Conservation (phyloP, 208 protist species). For the Trichomonas vaginalis region DNA sequence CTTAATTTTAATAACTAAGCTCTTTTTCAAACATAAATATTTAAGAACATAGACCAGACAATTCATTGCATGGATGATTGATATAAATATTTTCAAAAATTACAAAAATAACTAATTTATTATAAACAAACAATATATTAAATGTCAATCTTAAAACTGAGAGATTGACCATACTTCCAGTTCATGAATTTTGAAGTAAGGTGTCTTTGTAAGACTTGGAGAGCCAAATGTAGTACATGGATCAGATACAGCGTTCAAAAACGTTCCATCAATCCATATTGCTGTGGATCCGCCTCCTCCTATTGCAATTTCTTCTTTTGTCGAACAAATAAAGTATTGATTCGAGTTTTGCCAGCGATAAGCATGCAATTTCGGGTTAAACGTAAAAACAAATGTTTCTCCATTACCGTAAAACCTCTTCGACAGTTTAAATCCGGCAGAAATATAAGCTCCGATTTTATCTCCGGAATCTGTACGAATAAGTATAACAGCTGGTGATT, state of each 20-base stretch:
- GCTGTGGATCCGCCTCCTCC: background rate
- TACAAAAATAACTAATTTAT: too few species aligned
- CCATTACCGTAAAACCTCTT: background rate
- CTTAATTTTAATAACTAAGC: too few species aligned
- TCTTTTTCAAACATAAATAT: too few species aligned
- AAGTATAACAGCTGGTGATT: background rate
- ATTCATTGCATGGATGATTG: too few species aligned
- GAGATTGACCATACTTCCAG: background rate
- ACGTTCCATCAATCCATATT: background rate
- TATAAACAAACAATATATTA: too few species aligned
- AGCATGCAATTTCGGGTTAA: background rate
- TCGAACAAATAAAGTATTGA: background rate
- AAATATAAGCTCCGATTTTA: background rate
- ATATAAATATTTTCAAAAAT: too few species aligned
- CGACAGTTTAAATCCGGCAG: background rate
- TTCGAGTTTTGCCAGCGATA: background rate
- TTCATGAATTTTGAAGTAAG: background rate
- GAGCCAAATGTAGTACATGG: background rate
- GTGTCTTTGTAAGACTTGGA: background rate
- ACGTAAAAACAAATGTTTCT: background rate
- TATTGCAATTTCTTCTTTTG: background rate
- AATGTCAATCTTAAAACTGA: too few species aligned
- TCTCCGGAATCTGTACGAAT: background rate
- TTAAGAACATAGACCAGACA: too few species aligned
- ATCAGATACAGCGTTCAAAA: background rate